A percentile compares a stretch with the other conserved stretches of the same genome.
These are phyloP conservation scores for Raddia guianensis DNA, from an alignment of 176 grass and related monocot genomes.

Conservation along the genomic window DNA sequence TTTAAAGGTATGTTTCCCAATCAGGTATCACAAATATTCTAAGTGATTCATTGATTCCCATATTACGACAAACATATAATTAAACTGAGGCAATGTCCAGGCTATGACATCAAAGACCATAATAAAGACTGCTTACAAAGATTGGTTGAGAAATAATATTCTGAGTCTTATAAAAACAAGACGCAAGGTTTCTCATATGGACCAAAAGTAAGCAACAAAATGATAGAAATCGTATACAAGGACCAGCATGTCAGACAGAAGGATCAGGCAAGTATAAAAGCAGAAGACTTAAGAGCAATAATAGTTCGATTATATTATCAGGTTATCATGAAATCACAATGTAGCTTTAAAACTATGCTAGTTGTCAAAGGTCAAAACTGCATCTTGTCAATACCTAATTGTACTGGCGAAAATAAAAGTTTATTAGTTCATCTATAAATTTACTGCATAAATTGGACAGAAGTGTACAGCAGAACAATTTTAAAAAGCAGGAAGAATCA, in stretches of 20 bases:
- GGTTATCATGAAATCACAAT: neutral
- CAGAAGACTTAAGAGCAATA: neutral
- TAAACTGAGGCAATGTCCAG: neutral
- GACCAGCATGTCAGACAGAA: neutral
- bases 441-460: neutral
- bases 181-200: neutral
- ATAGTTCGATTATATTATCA: neutral
- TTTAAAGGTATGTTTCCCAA: neutral
- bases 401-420: neutral
- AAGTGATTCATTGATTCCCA: neutral
- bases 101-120: neutral
- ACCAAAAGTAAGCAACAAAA: neutral
- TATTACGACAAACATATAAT: neutral
- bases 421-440: neutral
- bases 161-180: too few species aligned
- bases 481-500: slow-evolving; percentile 16
- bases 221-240: neutral
- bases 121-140: neutral
- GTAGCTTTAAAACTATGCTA: neutral
- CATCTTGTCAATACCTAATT: neutral
- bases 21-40: neutral
- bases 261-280: neutral
- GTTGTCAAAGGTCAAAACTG: slow-evolving; percentile 8
- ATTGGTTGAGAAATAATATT: neutral
- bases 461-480: neutral